A percentile compares a stretch with the other conserved stretches of the same genome.
phyloP scores from a whole-genome alignment of 192 early-diverging fungal species.

The Kappamyces sp. region DNA sequence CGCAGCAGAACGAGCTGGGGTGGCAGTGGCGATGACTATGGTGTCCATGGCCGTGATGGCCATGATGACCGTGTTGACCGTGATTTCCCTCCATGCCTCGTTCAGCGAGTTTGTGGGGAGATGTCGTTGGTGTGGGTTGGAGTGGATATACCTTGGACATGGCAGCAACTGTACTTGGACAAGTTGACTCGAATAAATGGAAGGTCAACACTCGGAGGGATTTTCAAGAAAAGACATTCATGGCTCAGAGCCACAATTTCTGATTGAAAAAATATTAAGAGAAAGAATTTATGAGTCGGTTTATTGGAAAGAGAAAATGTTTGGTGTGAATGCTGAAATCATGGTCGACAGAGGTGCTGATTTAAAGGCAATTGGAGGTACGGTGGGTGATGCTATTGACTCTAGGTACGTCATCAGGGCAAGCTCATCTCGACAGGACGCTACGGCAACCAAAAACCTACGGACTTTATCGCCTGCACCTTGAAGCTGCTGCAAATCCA shows the following conservation, averaged over 20 bases:
- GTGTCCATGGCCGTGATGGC: too few relatives aligned
- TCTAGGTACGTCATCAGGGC: not conserved
- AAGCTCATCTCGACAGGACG: conserved; percentile 40
- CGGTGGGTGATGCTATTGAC: not conserved
- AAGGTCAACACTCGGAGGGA: too few relatives aligned
- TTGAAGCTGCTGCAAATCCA: conserved; percentile 91
- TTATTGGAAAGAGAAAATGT: conserved; percentile 98
- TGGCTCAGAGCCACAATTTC: conserved; percentile 87
- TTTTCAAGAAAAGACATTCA: conserved; percentile 48
- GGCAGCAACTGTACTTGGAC: too few relatives aligned
- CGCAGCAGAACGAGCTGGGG: too few relatives aligned
- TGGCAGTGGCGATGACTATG: too few relatives aligned
- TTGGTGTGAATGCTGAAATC: conserved; percentile 69
- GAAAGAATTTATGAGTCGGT: conserved; percentile 83
- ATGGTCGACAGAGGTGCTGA: conserved; percentile 83
- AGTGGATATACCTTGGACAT: too few relatives aligned
- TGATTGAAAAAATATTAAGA: conserved; percentile 92
- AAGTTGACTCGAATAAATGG: too few relatives aligned
- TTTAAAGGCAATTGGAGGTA: conserved; percentile 58
- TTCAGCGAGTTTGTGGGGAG: too few relatives aligned
- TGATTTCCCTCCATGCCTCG: too few relatives aligned
- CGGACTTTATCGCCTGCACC: conserved; percentile 81
- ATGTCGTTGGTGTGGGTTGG: too few relatives aligned
- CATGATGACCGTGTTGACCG: too few relatives aligned
- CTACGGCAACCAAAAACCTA: conserved; percentile 80